Evolutionary conservation across 75 land plant genomes (phyloP).

Genomic region (Selaginella tamariscina): DNA sequence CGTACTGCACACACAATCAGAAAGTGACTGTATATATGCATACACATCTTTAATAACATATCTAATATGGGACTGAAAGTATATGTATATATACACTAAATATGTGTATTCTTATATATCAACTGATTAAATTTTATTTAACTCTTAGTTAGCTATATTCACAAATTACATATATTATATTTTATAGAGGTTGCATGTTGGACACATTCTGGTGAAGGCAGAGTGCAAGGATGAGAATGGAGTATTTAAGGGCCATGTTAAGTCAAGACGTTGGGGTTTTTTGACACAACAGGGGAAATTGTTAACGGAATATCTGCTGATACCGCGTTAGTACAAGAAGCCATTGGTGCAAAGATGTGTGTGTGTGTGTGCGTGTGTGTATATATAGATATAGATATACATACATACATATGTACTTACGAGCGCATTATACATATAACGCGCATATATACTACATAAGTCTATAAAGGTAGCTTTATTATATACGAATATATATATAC

Average conservation of each 20-base stretch:
- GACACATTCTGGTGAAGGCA: constrained; percentile 94
- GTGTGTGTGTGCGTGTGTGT: neutral
- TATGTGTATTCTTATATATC: no score
- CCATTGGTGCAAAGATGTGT: constrained; percentile 69
- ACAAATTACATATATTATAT: neutral
- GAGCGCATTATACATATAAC: neutral
- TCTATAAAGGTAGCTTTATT: no score
- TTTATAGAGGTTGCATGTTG: constrained; percentile 80
- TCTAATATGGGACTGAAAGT: no score
- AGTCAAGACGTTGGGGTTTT: constrained; percentile 67
- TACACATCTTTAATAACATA: no score
- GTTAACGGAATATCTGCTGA: constrained; percentile 59
- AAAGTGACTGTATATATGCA: no score
- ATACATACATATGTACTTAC: neutral
- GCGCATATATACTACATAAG: no score
- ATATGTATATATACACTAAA: no score
- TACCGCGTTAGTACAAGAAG: constrained; percentile 61
- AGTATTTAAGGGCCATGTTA: constrained; percentile 53
- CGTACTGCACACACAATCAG: no score
- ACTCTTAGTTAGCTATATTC: no score
- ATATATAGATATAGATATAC: no score
- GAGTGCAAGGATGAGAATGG: constrained; percentile 56
- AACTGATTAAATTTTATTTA: no score
- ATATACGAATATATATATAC: neutral
- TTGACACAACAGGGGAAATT: constrained; percentile 79